These are phyloP conservation scores for Pichia thaimueangensis DNA, from an alignment of 805 yeast species.

Conservation along the genomic window DNA sequence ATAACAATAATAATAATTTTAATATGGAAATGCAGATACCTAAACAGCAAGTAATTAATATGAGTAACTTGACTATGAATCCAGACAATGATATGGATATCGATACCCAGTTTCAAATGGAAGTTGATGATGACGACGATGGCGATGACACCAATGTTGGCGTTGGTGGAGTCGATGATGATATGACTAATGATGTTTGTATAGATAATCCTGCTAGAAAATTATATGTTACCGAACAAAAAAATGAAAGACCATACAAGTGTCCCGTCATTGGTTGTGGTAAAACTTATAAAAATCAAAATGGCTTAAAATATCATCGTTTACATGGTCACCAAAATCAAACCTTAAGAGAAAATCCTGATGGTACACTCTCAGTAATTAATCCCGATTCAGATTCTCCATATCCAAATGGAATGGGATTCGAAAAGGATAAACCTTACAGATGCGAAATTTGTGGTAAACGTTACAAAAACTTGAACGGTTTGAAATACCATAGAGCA, in stretches of 20 bases:
- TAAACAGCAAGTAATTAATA: too few species aligned
- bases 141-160: slow-evolving; percentile 5
- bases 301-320: slow-evolving; percentile 93
- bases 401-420: slow-evolving; percentile 86
- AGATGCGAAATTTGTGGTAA: slow-evolving; percentile 98
- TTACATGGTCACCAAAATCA: slow-evolving; percentile 97
- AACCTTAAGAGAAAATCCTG: slow-evolving; percentile 81
- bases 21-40: slow-evolving; percentile 11
- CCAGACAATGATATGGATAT: slow-evolving; percentile 10
- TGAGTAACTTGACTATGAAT: not conserved
- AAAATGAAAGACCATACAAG: slow-evolving; percentile 89
- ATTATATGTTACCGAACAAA: slow-evolving; percentile 83
- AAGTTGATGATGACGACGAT: slow-evolving; percentile 25
- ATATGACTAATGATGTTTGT: slow-evolving; percentile 50
- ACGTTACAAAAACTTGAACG: slow-evolving; percentile 91
- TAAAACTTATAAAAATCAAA: slow-evolving; percentile 94
- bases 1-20: slow-evolving; percentile 6
- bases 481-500: slow-evolving; percentile 94
- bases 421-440: slow-evolving; percentile 97
- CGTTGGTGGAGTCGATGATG: slow-evolving; percentile 9
- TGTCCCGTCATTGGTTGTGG: slow-evolving; percentile 99
- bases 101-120: slow-evolving; percentile 31
- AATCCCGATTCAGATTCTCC: slow-evolving; percentile 89
- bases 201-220: slow-evolving; percentile 97
- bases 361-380: slow-evolving; percentile 86